Percentiles rank a stretch among this genome's conserved stretches.
Conservation (phyloP, 208 protist genomes). For the Trypanosoma caninum region DNA sequence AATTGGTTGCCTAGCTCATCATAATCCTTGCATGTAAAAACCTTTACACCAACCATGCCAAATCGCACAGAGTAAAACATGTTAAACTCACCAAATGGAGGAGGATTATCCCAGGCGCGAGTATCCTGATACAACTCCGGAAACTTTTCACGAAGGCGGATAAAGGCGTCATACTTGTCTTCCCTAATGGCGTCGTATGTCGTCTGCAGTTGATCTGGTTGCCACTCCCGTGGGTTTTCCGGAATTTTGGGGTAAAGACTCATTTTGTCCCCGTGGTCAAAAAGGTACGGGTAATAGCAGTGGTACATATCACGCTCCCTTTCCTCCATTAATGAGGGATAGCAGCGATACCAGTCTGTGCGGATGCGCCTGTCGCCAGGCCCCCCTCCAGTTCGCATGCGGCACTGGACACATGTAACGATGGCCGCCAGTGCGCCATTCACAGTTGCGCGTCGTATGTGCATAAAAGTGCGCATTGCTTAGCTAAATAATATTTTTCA, state of each 20-base stretch:
- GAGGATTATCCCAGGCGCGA: conserved; percentile 88
- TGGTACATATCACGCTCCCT: conserved; percentile 93
- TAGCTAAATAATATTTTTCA: neutral
- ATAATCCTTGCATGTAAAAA: conserved; percentile 90
- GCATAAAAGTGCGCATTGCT: conserved; percentile 22
- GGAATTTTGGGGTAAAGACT: conserved; percentile 92
- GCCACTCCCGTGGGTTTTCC: conserved; percentile 88
- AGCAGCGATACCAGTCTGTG: conserved; percentile 89
- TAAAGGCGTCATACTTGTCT: conserved; percentile 93
- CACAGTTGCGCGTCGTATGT: conserved; percentile 1
- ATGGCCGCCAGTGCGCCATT: conserved; percentile 1
- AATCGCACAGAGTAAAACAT: conserved; percentile 93
- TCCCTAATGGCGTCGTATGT: conserved; percentile 94
- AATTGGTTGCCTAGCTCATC: conserved; percentile 93
- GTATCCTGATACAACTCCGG: conserved; percentile 93
- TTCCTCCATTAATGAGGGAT: conserved; percentile 86
- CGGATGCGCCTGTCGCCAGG: conserved; percentile 79
- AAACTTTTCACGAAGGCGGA: conserved; percentile 89
- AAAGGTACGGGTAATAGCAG: conserved; percentile 93
- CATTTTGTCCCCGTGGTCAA: conserved; percentile 91
- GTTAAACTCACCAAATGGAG: conserved; percentile 93
- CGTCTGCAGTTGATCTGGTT: conserved; percentile 89
- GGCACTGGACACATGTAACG: conserved; percentile 22
- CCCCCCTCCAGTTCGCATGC: conserved; percentile 67
- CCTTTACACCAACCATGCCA: conserved; percentile 90